Evolutionary conservation across 768 basidiomycete species (phyloP), one percentile per base, ranked within the genome.

Genomic region (Suillus bovinus): DNA sequence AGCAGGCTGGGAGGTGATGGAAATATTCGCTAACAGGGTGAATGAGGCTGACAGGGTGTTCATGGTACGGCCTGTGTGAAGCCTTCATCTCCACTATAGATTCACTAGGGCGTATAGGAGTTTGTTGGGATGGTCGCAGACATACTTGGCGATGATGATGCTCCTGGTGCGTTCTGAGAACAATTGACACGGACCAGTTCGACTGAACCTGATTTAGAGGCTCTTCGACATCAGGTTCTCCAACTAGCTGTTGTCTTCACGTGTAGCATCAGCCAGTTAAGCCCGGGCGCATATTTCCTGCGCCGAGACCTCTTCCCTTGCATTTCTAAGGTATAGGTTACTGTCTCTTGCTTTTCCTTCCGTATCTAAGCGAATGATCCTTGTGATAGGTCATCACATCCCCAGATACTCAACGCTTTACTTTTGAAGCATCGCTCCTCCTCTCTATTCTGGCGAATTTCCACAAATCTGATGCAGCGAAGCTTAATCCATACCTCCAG

Each of bases 1-100:
- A 1, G 80, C 84, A 4, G 89, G 89, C 34, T 89, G 86, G 86
- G 89, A 90, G 68, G 80, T 85, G 8, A 90, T 90, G 88, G 84
- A 89, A 44, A 70, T 88, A 27, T 80, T 89, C 49, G 86, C 86
- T 2, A 86, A 86, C 16, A 83, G 82, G 47, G 84, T 87, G 5
- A 76, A 72, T 13, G 76, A 82, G 58, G 87, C 86, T 58, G 88
- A 90, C 69, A 65, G 62, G 20, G 77, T 84, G 13, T 89, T 90
- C 71, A 83, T 80, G 74, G 87, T 79, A 55, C 58, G 68, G 38
- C 1, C 11, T 24, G 29, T 24, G 36, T 20, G 17, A 79, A 27
- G 69, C 65, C 44, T 38, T 52, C 29, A 17, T 57, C 33, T 31
- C 38, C n/a, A 7, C 10, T 2, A 31, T 42, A 7, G 13, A n/a